Conservation (phyloP, 148 eudicot genomes). For the Limonium bicolor region DNA sequence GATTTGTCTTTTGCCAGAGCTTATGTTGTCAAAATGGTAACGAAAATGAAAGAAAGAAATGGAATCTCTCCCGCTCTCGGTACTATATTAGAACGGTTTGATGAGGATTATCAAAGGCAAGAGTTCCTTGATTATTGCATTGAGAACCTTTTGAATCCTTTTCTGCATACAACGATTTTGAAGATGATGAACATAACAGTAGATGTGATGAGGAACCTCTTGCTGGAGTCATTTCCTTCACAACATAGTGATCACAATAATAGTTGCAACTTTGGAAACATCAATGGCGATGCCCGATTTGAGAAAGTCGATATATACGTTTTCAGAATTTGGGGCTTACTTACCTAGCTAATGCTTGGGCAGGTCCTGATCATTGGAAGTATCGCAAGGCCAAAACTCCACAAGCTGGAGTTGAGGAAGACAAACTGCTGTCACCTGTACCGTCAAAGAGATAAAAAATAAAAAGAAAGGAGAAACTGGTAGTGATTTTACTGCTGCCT, state of each 20-base stretch:
- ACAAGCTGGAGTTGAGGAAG: neutral
- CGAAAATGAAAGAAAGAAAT: too few relatives aligned
- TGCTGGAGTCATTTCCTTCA: neutral
- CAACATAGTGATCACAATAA: constrained; percentile 32
- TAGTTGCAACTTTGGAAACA: constrained; percentile 16
- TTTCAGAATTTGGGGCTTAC: constrained; percentile 44
- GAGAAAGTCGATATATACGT: constrained; percentile 40
- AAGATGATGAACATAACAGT: too few relatives aligned
- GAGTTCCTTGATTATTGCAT: constrained; percentile 1
- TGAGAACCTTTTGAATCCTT: neutral
- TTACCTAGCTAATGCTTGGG: constrained; percentile 72
- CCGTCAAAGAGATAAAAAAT: constrained; percentile 30
- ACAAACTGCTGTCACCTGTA: too few relatives aligned
- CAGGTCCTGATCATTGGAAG: constrained; percentile 93
- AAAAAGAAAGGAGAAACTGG: constrained; percentile 44
- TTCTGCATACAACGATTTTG: too few relatives aligned
- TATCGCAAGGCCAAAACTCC: constrained; percentile 49
- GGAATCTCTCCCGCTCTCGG: neutral
- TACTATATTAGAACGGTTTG: neutral
- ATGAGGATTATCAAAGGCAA: too few relatives aligned
- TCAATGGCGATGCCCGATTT: constrained; percentile 32
- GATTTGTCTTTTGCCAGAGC: constrained; percentile 74
- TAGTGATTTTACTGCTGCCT: constrained; percentile 40
- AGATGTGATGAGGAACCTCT: too few relatives aligned
- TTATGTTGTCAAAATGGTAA: constrained; percentile 6